Evolutionary conservation across 306 rosid species (phyloP).

Genomic region (Luffa acutangula): DNA sequence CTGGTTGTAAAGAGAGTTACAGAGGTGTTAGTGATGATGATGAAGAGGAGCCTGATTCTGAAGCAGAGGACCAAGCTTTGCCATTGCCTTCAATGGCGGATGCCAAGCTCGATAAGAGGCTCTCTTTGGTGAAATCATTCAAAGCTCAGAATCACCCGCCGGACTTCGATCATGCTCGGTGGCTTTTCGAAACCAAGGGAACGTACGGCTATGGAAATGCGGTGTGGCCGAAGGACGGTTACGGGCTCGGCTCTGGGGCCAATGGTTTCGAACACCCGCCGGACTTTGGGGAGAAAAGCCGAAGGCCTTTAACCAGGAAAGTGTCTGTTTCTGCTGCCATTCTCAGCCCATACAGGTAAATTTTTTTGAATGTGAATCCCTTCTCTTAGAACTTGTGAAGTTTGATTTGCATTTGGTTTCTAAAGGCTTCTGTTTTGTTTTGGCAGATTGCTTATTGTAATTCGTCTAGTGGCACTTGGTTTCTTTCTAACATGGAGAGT

Average conservation of each 20-base stretch:
- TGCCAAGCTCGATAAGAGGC: constrained; percentile 61
- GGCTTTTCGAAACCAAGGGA: constrained; percentile 82
- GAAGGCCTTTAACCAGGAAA: constrained; percentile 67
- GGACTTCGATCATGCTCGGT: constrained; percentile 67
- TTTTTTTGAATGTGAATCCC: neutral
- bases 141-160: constrained; percentile 63
- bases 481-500: constrained; percentile 77
- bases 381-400: neutral
- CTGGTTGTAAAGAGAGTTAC: constrained; percentile 65
- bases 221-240: constrained; percentile 80
- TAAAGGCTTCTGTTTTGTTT: neutral
- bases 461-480: constrained; percentile 61
- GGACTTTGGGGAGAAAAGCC: constrained; percentile 43
- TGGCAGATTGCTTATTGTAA: constrained; percentile 47
- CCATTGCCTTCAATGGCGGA: constrained; percentile 74
- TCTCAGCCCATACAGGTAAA: constrained; percentile 72
- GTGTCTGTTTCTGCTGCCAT: constrained; percentile 67
- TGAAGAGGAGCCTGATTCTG: constrained; percentile 29
- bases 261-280: constrained; percentile 62
- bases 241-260: constrained; percentile 37
- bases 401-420: neutral
- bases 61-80: constrained; percentile 56
- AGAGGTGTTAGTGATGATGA: constrained; percentile 26
- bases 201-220: constrained; percentile 88
- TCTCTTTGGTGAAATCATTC: constrained; percentile 61